Base-by-base conservation (phyloP, 225 moss, liverwort and hornwort genomes). In the Antitrichia curtipendula region DNA sequence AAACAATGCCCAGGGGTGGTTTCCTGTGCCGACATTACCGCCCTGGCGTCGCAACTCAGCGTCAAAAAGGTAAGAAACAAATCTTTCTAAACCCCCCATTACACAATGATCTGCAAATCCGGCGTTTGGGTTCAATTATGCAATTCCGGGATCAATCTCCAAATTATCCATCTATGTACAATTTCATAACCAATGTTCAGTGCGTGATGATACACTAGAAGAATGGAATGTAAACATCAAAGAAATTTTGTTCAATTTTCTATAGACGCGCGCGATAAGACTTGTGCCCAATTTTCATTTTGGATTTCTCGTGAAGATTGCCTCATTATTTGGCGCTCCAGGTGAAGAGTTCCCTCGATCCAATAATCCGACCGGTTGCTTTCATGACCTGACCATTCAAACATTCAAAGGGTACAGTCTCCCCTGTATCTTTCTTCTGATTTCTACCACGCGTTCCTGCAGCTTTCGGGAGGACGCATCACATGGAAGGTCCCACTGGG, bases 1-100 rank as follows among this genome's bases (percentile, higher is more conserved):
- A 81, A 84, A 20, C 54, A 50, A 3, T 92, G 93, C 75, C 91
- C 91, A 1, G 88, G 88, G 5, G 9, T 91, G 3, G 91, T 91
- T 50, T 88, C 92, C 27, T 92, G 93, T 21, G 93, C 93, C 8
- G 93, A 94, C 88, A 91, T 94, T 38, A 82, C 88, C 23, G 92
- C 92, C 29, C 62, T 92, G 68, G 92, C 92, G 8, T 75, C 92
- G 7, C 89, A 92, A 36, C 80, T 92, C 52, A 84, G 83, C 24
- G 92, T 94, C n/a, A 84, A 88, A 28, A 76, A 82, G 89, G 93
- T 76, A 54, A 8, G 76, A 91, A 82, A 11, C 3, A 65, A 36
- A 16, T 10, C 20, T 65, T 3, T 64, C 19, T 9, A 2, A 20
- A 13, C 19, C 5, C 5, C 9, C 19, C 3, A 6, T 19, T 1